Evolutionary conservation across 2,329 filamentous ascomycete species (phyloP).

Genomic region (Coniella lustricola): DNA sequence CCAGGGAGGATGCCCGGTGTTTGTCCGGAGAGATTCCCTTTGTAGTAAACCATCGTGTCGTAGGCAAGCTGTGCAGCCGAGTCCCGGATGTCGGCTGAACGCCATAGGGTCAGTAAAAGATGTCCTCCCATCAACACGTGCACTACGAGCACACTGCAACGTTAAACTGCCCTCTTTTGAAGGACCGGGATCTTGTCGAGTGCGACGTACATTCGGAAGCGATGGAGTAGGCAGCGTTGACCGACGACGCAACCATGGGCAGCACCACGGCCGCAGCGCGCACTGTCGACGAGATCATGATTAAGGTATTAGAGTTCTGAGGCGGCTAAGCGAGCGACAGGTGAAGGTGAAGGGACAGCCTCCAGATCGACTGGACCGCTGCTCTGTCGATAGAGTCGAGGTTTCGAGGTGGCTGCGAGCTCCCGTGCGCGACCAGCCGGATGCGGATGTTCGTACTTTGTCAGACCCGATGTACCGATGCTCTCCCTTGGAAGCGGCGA

Average conservation of each 20-base stretch:
- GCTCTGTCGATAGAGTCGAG: too few relatives aligned
- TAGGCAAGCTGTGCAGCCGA: slow-evolving; percentile 41
- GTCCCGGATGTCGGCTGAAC: slow-evolving; percentile 38
- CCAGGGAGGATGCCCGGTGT: slow-evolving; percentile 52
- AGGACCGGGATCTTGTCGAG: too few relatives aligned
- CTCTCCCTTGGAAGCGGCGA: background rate
- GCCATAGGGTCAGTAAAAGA: background rate
- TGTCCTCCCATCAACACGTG: background rate
- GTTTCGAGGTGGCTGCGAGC: background rate
- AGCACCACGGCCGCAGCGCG: slow-evolving; percentile 12
- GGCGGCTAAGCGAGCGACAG: slow-evolving; percentile 7
- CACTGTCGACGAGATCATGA: slow-evolving; percentile 6
- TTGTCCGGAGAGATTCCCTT: slow-evolving; percentile 37
- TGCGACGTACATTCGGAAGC: slow-evolving; percentile 6
- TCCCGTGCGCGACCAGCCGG: background rate
- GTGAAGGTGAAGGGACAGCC: background rate
- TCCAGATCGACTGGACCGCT: too few relatives aligned
- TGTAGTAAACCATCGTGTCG: slow-evolving; percentile 45
- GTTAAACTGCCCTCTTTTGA: too few relatives aligned
- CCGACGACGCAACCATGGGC: slow-evolving; percentile 5
- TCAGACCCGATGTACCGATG: background rate
- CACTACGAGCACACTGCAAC: too few relatives aligned
- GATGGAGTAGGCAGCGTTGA: slow-evolving; percentile 12
- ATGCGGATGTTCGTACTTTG: background rate
- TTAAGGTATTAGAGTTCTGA: background rate